Evolutionary conservation across 1,284 basidiomycete genomes (phyloP), one percentile per base, ranked within the genome.

Genomic region (Cutaneotrichosporon mucoides): DNA sequence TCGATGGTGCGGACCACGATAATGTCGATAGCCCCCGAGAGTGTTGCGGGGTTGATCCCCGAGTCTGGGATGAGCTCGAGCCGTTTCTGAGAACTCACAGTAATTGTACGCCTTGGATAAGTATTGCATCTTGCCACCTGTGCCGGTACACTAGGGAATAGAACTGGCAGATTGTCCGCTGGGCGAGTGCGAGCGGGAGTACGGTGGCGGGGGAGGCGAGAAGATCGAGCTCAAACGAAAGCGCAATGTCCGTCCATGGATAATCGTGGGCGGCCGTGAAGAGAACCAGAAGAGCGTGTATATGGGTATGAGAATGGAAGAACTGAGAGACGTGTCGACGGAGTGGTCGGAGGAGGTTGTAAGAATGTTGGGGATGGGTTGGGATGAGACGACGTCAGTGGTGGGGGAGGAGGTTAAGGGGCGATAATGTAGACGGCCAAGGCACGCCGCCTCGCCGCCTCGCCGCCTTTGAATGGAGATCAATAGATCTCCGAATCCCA

Each of bases 11-110:
- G 86, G 54, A 97, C 86, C 67, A 96, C 93, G 71, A 97, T 93
- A 78, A 97, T 90, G 82, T 97, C 93, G 82, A 97, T 96, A 49
- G 93, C 93, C 53, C 93, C 94, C 5, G 92, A 94, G 60, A 97
- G 85, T 0, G 93, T 97, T 0, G 93, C 88, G 1, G 93, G 92
- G 73, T 97, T 97, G 66, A 94, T 89, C 47, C 77, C 77, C 46
- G 79, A 79, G 68, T 79, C 77, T 79, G 61, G 11, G 12, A 38
- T 55, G 10, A 65, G 60, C 40, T n/a, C 10, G 4, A 13, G 0
- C 11, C 2, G 11, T 15, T n/a, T 4, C 4, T n/a, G 40, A 4
- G 5, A 50, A 60, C 69, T 64, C 47, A 76, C 74, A 78, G 60
- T 76, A 78, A 60, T 73, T 73, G 63, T 78, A 78, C 24, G 76